These are phyloP conservation scores for Solanum hybrid DNA, from an alignment of 305 asterid species.

Conservation along the genomic window DNA sequence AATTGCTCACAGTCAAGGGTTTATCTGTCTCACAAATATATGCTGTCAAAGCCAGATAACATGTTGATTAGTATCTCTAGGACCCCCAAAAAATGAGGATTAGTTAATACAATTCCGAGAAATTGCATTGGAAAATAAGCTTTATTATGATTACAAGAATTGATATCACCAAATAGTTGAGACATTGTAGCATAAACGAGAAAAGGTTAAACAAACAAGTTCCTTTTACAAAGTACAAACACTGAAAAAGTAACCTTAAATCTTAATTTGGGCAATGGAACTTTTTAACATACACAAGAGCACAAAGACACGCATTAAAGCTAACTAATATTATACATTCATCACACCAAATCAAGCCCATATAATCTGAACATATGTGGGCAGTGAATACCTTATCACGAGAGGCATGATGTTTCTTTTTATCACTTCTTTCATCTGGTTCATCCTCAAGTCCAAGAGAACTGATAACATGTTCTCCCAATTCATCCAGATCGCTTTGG, in stretches of 20 bases:
- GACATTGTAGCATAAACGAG: not conserved
- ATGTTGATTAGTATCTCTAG: not conserved
- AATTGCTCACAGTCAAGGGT: not conserved
- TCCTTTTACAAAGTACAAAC: not conserved
- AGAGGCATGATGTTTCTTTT: conserved; percentile 26
- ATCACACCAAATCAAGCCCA: not conserved
- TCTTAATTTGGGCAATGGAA: not conserved
- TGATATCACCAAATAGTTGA: not conserved
- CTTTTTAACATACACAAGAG: not conserved
- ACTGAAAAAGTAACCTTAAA: not conserved
- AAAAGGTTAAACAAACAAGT: not conserved
- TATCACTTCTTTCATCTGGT: conserved; percentile 37
- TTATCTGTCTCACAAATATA: not conserved
- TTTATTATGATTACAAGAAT: not conserved
- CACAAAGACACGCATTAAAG: not conserved
- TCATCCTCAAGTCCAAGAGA: conserved; percentile 53
- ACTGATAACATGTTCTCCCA: conserved; percentile 42
- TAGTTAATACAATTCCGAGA: not conserved
- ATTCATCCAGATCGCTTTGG: conserved; percentile 26
- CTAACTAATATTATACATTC: not conserved
- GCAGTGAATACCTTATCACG: conserved; percentile 60
- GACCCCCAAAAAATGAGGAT: not conserved
- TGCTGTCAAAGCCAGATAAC: not conserved
- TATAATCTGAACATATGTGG: not conserved
- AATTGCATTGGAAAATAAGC: not conserved